Conservation (phyloP, 2,329 filamentous ascomycete genomes). For the Colletotrichum sp. region DNA sequence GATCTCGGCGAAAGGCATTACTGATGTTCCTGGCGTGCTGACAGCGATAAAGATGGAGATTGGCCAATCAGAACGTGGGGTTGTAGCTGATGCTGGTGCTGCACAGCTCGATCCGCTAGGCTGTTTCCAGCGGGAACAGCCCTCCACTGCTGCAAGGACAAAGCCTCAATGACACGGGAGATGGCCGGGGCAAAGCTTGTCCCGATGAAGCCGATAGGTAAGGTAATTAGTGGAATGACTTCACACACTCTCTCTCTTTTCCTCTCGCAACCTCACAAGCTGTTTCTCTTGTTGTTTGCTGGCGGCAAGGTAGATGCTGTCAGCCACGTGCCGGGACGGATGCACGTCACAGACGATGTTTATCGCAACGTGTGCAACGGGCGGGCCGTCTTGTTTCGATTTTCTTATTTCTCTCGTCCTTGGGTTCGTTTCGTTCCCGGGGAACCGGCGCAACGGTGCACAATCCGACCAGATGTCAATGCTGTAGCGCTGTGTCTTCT, state of each 20-base stretch:
- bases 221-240: background rate
- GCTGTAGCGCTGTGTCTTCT: background rate
- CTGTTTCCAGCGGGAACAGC: constrained; percentile 4
- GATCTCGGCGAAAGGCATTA: constrained; percentile 11
- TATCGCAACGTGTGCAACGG: background rate
- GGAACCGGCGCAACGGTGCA: background rate
- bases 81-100: background rate
- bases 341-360: background rate
- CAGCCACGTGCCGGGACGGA: background rate
- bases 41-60: background rate
- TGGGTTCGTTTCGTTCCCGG: background rate
- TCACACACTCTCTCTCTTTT: background rate
- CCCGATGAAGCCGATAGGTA: constrained; percentile 8
- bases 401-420: background rate
- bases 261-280: background rate
- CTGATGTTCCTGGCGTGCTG: background rate
- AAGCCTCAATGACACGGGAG: background rate
- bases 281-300: background rate
- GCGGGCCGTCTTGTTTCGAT: background rate
- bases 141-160: background rate
- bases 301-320: background rate
- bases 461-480: background rate
- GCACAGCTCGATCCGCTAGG: background rate
- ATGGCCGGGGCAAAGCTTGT: constrained; percentile 4
- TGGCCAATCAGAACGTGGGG: background rate